Base-by-base conservation (phyloP, 495 filamentous ascomycete species). In the Entonaema liquescens region DNA sequence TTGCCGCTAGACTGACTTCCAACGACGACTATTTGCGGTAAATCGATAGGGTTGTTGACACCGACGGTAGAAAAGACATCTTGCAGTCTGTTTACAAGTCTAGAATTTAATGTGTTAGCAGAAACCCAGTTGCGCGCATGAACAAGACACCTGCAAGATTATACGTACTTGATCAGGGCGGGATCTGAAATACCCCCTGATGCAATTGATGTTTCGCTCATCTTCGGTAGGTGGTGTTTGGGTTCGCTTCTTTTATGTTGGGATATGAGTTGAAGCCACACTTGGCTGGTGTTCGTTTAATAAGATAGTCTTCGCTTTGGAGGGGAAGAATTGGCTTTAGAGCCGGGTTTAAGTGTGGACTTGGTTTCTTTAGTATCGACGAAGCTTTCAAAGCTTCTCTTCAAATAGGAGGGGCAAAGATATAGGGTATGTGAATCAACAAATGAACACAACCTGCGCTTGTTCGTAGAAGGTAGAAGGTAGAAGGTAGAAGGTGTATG, bases 51-150 rank as follows among this genome's bases (percentile, higher is more conserved):
- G 81, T 99, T 99, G 86, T 97, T 85, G 85, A 99, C 95, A 56
- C 96, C 96, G 68, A 99, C 96, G 38, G 95, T 98, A 49, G 95
- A 89, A 79, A 99, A 99, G 67, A 98, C 96, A 94, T 99, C 95
- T 78, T 99, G 95, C 28, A 99, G 89, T 84, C 97, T 97, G 85
- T 99, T 99, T 75, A 99, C 95, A 69, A 98, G 90, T 74, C 95
- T 98, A 79, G 56, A 70, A 50, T 62, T 62, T 65, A 44, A 13
- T 9, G 13, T 12, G 69, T 78, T 59, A 77, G 75, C 52, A 60
- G 28, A 40, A 42, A 72, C 40, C 40, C 12, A 15, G 57, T 58
- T 59, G 62, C 59, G 67, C 59, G 54, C 64, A 68, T 35, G 65
- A 64, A 62, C 65, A 55, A 64, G 59, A 62, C 67, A 73, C 70